Evolutionary conservation across 768 basidiomycete species (phyloP).

Genomic region (Amanita subjunquillea): DNA sequence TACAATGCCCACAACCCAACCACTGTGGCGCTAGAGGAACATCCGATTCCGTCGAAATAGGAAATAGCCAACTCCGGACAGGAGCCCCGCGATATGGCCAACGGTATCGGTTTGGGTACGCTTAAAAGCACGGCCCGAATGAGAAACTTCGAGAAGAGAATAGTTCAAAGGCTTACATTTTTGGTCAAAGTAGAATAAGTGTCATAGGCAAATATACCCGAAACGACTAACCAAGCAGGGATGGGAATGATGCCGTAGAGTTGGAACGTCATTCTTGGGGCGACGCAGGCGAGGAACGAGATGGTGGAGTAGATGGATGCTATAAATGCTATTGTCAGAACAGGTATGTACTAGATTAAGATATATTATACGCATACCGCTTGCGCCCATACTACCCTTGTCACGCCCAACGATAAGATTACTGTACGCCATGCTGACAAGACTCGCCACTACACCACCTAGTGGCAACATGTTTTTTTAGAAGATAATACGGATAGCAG

Average conservation of each 20-base stretch:
- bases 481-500: neutral
- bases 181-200: conserved; percentile 31
- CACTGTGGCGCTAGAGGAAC: neutral
- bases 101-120: conserved; percentile 43
- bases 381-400: conserved; percentile 52
- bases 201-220: conserved; percentile 59
- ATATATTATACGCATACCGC: conserved; percentile 36
- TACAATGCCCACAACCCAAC: no score
- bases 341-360: conserved; percentile 4
- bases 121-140: conserved; percentile 20
- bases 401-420: conserved; percentile 24
- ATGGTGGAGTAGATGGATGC: conserved; percentile 65
- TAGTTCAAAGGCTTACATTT: conserved; percentile 20
- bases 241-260: conserved; percentile 72
- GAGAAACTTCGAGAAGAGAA: neutral
- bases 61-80: conserved; percentile 52
- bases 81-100: conserved; percentile 61
- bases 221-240: conserved; percentile 68
- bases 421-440: conserved; percentile 41
- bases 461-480: conserved; percentile 1
- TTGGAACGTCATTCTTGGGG: conserved; percentile 54
- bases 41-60: conserved; percentile 25
- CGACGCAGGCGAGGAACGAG: conserved; percentile 64
- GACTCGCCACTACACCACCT: conserved; percentile 54
- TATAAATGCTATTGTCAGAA: conserved; percentile 14